phyloP scores from a whole-genome alignment of 805 yeast genomes.

The Nakazawaea wickerhamii region DNA sequence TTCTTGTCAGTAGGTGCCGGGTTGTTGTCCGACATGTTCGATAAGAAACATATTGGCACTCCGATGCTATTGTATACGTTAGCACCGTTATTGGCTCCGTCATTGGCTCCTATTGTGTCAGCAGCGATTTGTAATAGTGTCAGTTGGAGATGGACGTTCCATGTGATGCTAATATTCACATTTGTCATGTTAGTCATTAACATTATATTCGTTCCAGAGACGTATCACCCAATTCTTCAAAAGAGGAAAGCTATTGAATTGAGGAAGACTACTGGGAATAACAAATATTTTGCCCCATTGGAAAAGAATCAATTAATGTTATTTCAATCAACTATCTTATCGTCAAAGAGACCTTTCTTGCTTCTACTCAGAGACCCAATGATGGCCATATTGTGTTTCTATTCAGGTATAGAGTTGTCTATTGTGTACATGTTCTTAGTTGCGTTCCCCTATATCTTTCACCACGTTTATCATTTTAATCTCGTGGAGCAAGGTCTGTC shows the following conservation, averaged over 20 bases:
- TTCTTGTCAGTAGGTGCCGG: constrained; percentile 78
- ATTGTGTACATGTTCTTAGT: constrained; percentile 61
- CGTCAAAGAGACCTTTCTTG: constrained; percentile 48
- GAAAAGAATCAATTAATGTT: constrained; percentile 33
- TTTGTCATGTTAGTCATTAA: constrained; percentile 18
- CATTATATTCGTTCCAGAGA: constrained; percentile 25
- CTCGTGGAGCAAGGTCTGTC: constrained; percentile 58
- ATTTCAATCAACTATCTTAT: constrained; percentile 32
- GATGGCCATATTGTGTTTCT: constrained; percentile 47
- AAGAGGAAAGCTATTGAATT: constrained; percentile 45
- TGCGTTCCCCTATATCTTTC: constrained; percentile 58
- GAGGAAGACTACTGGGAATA: constrained; percentile 37
- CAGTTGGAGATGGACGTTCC: constrained; percentile 69
- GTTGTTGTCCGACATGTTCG: constrained; percentile 64
- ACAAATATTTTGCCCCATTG: constrained; percentile 33
- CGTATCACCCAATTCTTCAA: constrained; percentile 50
- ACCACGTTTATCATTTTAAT: constrained; percentile 43
- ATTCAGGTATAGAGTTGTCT: constrained; percentile 53
- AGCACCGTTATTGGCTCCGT: constrained; percentile 68
- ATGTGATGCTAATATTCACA: constrained; percentile 55
- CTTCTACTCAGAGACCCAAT: constrained; percentile 48
- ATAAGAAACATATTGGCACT: constrained; percentile 52
- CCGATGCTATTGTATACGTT: constrained; percentile 66
- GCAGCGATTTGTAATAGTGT: constrained; percentile 54
- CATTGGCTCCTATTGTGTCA: constrained; percentile 59